phyloP scores from a whole-genome alignment of 129 eudicot genomes.

The Silybum marianum region DNA sequence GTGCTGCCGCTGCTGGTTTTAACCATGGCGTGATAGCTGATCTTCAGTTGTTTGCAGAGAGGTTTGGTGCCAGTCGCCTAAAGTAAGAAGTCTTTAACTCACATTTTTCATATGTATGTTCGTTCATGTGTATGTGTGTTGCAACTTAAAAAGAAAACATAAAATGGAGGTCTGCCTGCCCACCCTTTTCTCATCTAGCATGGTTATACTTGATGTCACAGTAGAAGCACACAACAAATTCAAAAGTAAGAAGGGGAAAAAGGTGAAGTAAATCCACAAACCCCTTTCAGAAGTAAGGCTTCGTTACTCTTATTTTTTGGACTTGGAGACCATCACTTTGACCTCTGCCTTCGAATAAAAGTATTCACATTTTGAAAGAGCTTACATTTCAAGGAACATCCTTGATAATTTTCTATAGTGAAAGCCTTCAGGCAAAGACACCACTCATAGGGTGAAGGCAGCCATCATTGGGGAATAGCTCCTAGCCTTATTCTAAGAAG shows the following conservation, averaged over 20 bases:
- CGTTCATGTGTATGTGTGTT: not conserved
- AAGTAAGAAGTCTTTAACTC: constrained; percentile 52
- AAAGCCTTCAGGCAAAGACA: too few relatives aligned
- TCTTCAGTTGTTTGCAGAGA: constrained; percentile 84
- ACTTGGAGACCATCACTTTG: too few relatives aligned
- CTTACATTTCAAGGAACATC: too few relatives aligned
- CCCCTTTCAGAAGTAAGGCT: not conserved
- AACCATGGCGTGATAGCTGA: constrained; percentile 61
- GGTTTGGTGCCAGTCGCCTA: constrained; percentile 83
- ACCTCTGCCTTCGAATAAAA: too few relatives aligned
- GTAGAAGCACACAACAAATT: too few relatives aligned
- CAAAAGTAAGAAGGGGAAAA: not conserved
- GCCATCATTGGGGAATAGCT: too few relatives aligned
- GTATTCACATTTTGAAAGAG: too few relatives aligned
- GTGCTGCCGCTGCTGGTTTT: constrained; percentile 95
- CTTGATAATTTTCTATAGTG: too few relatives aligned
- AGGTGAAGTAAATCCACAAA: not conserved
- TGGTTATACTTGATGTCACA: not conserved
- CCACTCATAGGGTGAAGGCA: too few relatives aligned
- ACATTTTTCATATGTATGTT: not conserved
- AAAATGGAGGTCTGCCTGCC: not conserved
- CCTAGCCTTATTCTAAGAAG: too few relatives aligned
- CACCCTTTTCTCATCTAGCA: not conserved
- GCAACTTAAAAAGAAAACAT: not conserved
- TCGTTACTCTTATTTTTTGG: too few relatives aligned